Base-by-base conservation (phyloP, 352 stramenopile genomes). In the Phytophthora pinifolia region DNA sequence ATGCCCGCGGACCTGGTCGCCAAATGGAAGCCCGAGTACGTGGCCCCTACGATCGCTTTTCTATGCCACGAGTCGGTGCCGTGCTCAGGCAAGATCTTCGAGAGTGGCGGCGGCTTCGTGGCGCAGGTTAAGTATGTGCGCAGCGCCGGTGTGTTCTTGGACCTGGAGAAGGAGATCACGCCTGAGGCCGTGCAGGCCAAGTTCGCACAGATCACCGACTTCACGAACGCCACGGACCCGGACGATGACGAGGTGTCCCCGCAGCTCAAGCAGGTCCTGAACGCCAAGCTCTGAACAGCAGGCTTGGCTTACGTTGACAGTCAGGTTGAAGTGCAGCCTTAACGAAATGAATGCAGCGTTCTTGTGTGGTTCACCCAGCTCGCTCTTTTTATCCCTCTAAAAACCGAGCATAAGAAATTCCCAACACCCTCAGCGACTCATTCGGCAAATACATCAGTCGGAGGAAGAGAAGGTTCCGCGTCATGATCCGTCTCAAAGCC, bases 21-120 rank as follows among this genome's bases (percentile, higher is more conserved):
- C 20, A 78, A 79, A 46, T 91, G 86, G 74, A 93, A 92, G 70
- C 89, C 88, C 7, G 89, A 97, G 60, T 93, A 92, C 59, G 86
- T 96, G 6, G 86, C 88, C 7, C 89, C 89, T 22, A 90, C 82
- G 18, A 83, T 97, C 49, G 86, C 71, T 22, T 96, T 80, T 70
- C 65, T 97, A 27, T 88, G 76, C 59, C 87, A 97, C 65, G 86
- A 96, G 53, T 86, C 74, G 10, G 83, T 87, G 39, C 72, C 79
- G 9, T 78, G 68, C 53, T 83, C 72, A 17, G 88, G 86, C 60
- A 74, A 76, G 46, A 79, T 94, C 59, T 94, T 94, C 48, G 85
- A 96, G 66, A 90, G 81, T 48, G 86, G 88, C 15, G 88, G 83
- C 22, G 88, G 85, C 48, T 96, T 86, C 54, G 76, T 86, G 14